Conservation (phyloP, 1,284 basidiomycete genomes). For the Heterobasidion irregulare region DNA sequence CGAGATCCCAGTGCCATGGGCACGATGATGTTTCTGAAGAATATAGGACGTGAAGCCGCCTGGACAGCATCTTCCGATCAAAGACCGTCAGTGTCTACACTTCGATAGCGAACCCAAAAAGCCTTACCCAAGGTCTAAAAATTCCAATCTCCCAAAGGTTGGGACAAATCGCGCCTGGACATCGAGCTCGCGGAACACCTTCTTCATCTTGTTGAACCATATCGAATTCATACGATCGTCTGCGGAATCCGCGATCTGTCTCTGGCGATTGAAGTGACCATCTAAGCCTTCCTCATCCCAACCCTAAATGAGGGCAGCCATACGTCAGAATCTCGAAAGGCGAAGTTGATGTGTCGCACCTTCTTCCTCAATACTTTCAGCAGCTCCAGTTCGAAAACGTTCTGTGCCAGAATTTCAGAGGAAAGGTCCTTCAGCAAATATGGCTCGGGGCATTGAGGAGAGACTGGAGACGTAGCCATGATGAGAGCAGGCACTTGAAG, state of each 20-base stretch:
- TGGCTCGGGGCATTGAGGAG: no score
- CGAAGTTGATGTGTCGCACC: no score
- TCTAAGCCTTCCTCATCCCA: neutral
- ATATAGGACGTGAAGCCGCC: neutral
- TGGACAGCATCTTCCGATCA: neutral
- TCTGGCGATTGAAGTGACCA: neutral
- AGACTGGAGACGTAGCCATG: no score
- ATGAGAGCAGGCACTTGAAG: no score
- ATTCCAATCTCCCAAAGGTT: neutral
- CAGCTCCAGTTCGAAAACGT: no score
- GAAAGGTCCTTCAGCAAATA: no score
- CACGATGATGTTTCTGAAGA: neutral
- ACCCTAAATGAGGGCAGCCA: neutral
- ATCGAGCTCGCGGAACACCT: neutral
- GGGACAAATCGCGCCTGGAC: neutral
- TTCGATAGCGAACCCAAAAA: neutral
- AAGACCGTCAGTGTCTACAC: neutral
- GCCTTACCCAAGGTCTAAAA: neutral
- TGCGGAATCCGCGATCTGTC: neutral
- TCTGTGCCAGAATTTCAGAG: no score
- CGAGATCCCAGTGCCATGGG: neutral
- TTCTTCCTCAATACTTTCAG: no score
- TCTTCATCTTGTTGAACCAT: neutral
- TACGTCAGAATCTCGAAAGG: no score
- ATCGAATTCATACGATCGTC: neutral